Conservation (phyloP, 140 eudicot species). For the Anethum foeniculum region DNA sequence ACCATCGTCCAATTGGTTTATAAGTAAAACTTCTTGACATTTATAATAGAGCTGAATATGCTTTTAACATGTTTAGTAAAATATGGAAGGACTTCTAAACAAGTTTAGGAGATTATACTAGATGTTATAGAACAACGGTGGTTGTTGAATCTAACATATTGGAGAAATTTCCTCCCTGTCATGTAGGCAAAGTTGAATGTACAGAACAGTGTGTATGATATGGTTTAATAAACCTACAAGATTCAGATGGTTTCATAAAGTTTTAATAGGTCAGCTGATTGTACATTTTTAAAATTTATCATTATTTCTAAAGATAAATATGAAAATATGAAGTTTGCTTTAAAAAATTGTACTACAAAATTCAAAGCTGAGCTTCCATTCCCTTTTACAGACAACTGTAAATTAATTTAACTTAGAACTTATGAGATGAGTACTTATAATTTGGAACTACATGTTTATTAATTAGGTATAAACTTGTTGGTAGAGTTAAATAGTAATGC, state of each 20-base stretch:
- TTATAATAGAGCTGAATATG: not conserved
- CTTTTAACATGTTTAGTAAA: not conserved
- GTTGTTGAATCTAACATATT: not conserved
- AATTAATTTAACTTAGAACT: not conserved
- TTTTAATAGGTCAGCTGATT: not conserved
- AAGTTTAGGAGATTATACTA: not conserved
- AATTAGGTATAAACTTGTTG: not conserved
- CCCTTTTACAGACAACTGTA: not conserved
- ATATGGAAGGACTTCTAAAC: not conserved
- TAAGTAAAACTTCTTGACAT: not conserved
- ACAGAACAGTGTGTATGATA: not conserved
- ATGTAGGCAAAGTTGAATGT: not conserved
- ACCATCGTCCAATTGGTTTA: not conserved
- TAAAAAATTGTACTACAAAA: too few relatives aligned
- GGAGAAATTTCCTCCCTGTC: not conserved
- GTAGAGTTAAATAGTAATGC: not conserved
- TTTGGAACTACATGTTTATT: not conserved
- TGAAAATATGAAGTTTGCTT: not conserved
- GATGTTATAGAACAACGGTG: not conserved
- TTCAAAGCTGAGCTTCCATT: not conserved
- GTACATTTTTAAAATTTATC: not conserved
- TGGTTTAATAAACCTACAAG: not conserved
- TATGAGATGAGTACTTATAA: not conserved
- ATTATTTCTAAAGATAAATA: too few relatives aligned
- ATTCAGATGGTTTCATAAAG: not conserved